Evolutionary conservation across 225 moss, liverwort and hornwort genomes (phyloP).

Genomic region (Neckera pumila): DNA sequence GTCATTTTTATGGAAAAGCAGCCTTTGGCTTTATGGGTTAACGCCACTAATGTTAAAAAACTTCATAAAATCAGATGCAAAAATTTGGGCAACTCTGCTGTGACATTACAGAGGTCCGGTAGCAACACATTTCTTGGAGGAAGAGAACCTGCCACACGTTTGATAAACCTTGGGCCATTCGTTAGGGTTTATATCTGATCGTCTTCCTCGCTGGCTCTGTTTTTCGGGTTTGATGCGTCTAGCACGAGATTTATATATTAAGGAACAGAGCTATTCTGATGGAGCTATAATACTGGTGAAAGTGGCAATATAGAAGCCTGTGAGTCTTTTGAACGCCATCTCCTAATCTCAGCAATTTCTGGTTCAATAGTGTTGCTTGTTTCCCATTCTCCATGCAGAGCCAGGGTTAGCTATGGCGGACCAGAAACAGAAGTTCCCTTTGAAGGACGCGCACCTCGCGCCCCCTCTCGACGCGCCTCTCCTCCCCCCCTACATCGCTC

Average conservation of each 20-base stretch:
- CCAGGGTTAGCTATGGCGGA: background rate
- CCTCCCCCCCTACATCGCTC: background rate
- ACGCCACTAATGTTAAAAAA: too few species aligned
- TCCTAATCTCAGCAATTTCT: background rate
- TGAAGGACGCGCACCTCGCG: background rate
- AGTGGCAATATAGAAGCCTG: background rate
- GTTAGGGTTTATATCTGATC: background rate
- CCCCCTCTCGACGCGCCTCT: background rate
- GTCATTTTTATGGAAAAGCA: too few species aligned
- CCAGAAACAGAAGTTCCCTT: background rate
- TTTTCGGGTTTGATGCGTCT: background rate
- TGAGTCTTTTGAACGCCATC: background rate
- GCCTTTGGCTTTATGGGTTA: too few species aligned
- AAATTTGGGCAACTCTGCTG: background rate
- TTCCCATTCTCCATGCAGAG: background rate
- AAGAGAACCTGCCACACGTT: too few species aligned
- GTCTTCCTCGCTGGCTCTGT: background rate
- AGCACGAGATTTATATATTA: background rate
- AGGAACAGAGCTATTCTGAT: background rate
- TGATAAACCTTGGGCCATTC: background rate
- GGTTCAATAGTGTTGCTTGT: background rate
- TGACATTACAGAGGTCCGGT: background rate
- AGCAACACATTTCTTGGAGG: too few species aligned
- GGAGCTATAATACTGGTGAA: too few species aligned
- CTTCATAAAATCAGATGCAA: background rate